Percentiles rank a stretch among this genome's conserved stretches.
phyloP scores from a whole-genome alignment of 306 rosid species.

The Psophocarpus tetragonolobus region DNA sequence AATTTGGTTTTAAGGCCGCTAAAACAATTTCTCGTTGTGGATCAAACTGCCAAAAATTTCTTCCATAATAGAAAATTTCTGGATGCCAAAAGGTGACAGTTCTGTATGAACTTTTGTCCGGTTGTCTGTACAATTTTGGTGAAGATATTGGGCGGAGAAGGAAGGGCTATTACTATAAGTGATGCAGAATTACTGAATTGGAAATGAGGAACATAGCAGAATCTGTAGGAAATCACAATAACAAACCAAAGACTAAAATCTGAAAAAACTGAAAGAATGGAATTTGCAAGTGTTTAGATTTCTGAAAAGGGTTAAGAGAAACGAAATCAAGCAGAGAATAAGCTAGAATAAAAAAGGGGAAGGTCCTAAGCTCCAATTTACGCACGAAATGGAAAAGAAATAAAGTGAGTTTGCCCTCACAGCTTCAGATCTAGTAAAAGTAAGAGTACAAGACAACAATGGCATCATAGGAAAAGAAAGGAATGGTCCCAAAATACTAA shows the following conservation, averaged over 20 bases:
- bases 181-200: no score
- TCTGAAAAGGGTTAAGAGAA: neutral
- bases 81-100: constrained; percentile 81
- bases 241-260: neutral
- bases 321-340: neutral
- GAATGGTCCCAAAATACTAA: neutral
- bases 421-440: constrained; percentile 33
- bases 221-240: neutral
- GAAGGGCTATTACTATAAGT: constrained; percentile 80
- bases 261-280: neutral
- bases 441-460: neutral
- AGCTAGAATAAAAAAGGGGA: neutral
- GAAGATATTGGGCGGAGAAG: constrained; percentile 57
- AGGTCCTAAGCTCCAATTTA: neutral
- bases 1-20: no score
- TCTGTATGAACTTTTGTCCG: constrained; percentile 82
- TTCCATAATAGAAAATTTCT: no score
- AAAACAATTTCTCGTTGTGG: no score
- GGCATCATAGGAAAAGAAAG: neutral
- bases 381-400: neutral
- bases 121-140: constrained; percentile 65
- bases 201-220: neutral
- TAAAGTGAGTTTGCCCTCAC: neutral
- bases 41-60: no score
- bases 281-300: constrained; percentile 20